phyloP scores from a whole-genome alignment of 768 basidiomycete genomes.

The Tulasnella sp. region DNA sequence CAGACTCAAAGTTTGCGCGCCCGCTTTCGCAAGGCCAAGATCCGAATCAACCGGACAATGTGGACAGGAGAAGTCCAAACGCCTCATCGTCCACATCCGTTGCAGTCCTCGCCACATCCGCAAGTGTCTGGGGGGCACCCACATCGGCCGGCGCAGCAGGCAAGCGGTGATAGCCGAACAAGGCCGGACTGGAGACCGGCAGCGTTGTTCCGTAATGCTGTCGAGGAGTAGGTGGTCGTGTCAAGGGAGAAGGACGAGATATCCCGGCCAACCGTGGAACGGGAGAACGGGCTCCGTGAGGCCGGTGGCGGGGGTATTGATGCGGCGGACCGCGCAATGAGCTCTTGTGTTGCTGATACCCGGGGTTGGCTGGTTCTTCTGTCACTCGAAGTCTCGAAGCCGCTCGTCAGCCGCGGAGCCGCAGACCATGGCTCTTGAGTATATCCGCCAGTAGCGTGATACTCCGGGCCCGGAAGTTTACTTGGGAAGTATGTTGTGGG shows the following conservation, averaged over 20 bases:
- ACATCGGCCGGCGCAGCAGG: conserved; percentile 24
- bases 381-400: conserved; percentile 14
- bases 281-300: conserved; percentile 8
- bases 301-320: conserved; percentile 26
- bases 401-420: conserved; percentile 2
- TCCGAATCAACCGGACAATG: conserved; percentile 11
- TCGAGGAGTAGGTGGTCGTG: conserved; percentile 22
- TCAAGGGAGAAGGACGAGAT: conserved; percentile 23
- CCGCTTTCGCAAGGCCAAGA: neutral
- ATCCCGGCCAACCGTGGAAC: conserved; percentile 3
- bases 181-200: conserved; percentile 1
- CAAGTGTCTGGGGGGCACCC: conserved; percentile 17
- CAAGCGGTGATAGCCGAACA: conserved; percentile 15
- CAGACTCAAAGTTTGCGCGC: conserved; percentile 6
- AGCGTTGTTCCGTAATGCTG: conserved; percentile 16
- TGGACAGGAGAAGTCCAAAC: neutral
- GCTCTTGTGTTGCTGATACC: conserved; percentile 19
- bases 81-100: neutral
- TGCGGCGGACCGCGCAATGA: conserved; percentile 24
- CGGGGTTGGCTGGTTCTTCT: conserved; percentile 16
- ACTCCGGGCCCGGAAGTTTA: neutral
- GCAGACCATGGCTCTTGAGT: conserved; percentile 7
- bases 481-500: conserved; percentile 2
- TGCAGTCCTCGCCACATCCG: conserved; percentile 18
- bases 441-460: neutral